phyloP scores from a whole-genome alignment of 2,329 filamentous ascomycete species.

The Fusarium equiseti region DNA sequence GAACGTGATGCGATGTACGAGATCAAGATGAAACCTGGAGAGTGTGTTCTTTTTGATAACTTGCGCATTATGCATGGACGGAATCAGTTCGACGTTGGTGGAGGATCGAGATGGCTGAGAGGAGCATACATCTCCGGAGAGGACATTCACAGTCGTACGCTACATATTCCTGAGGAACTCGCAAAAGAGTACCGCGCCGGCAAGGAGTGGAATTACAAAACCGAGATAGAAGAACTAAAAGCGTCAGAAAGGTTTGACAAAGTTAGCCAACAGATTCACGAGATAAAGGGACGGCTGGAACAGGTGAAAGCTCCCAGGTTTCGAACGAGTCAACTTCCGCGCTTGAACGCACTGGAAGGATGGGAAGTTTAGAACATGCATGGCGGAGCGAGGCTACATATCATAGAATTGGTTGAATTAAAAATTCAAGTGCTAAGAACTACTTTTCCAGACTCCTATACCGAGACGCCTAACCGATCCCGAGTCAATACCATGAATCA shows the following conservation, averaged over 20 bases:
- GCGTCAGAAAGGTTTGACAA: slow-evolving; percentile 47
- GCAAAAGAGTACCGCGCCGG: slow-evolving; percentile 44
- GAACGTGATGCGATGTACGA: slow-evolving; percentile 71
- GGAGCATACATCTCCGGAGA: slow-evolving; percentile 81
- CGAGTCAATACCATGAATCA: slow-evolving; percentile 14
- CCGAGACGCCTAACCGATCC: slow-evolving; percentile 35
- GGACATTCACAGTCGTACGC: slow-evolving; percentile 56
- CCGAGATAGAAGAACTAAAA: slow-evolving; percentile 45
- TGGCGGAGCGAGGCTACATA: slow-evolving; percentile 18
- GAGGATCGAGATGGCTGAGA: slow-evolving; percentile 82
- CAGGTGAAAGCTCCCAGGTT: slow-evolving; percentile 40
- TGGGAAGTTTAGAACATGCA: slow-evolving; percentile 29
- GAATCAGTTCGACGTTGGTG: slow-evolving; percentile 74
- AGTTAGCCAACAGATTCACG: slow-evolving; percentile 27
- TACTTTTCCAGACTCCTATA: slow-evolving; percentile 23
- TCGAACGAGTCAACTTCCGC: rapidly evolving
- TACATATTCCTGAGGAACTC: slow-evolving; percentile 48
- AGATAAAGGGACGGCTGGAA: slow-evolving; percentile 24
- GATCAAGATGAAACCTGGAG: slow-evolving; percentile 80
- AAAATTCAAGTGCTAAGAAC: slow-evolving; percentile 6
- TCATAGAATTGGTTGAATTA: slow-evolving; percentile 6
- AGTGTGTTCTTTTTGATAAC: slow-evolving; percentile 96
- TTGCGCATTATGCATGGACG: slow-evolving; percentile 86
- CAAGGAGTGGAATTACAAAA: slow-evolving; percentile 43
- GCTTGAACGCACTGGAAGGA: too few relatives aligned